Base-by-base conservation (phyloP, 306 rosid species). In the Lithocarpus polystachyus region DNA sequence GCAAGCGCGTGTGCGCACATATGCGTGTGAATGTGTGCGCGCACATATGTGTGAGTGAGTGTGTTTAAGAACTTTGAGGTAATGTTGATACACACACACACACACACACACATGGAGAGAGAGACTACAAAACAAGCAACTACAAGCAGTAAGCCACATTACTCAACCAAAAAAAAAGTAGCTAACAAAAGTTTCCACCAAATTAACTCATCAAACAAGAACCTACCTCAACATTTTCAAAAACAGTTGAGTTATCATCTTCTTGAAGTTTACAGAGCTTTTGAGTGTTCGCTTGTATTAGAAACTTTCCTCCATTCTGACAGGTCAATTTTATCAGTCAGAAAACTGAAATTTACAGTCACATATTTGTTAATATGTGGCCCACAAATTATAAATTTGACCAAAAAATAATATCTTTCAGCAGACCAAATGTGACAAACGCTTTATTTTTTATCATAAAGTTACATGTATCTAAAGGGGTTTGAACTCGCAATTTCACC, bases 201-300 rank as follows among this genome's bases (percentile, higher is more conserved):
- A 28, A 68, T 24, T 68, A 51, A 83, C 57, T 26, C 76, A 45
- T 40, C 62, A 57, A 48, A 79, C 71, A 67, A 86, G 70, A 61
- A 81, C 89, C 77, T 82, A 96, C 99, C 97, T 91, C 98, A 71
- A 78, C 86, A 73, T 48, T 88, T 52, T 93, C 93, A 80, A 86
- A 86, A 79, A 79, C 79, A 81, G 80, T 78, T n/a, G 88, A 51
- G 65, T 74, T 74, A 43, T 75, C 86, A 81, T 85, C 91, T 70
- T 88, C 89, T 75, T 89, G 82, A 82, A 77, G 83, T 86, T 91
- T 93, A 68, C 29, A 87, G 64, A 97, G 94, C 87, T 96, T 96
- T 73, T 83, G 93, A 73, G 94, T 89, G 84, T 93, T 96, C 77
- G 97, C 98, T 86, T 96, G 98, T 75, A 96, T 89, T 28, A 96